Conservation (phyloP, 1,284 basidiomycete species). For the Heterobasidion parviporum region DNA sequence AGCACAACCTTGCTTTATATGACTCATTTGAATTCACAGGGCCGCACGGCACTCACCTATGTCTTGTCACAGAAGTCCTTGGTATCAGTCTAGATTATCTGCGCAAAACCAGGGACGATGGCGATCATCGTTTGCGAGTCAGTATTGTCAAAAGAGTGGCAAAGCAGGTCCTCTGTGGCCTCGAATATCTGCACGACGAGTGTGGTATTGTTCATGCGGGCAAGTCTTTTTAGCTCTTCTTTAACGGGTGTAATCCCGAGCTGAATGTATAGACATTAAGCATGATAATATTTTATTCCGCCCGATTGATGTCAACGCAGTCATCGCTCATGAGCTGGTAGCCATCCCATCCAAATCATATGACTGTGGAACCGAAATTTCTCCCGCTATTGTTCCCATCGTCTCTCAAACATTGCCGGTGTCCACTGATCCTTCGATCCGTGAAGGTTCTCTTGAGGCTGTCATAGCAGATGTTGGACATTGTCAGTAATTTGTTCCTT, state of each 20-base stretch:
- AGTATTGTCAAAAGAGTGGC: constrained; percentile 36
- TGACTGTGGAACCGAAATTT: constrained; percentile 5
- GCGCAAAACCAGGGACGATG: constrained; percentile 18
- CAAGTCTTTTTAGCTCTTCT: constrained; percentile 5
- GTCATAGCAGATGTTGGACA: neutral
- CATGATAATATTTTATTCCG: neutral
- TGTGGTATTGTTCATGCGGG: constrained; percentile 30
- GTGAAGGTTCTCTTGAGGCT: neutral
- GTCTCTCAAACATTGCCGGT: constrained; percentile 7
- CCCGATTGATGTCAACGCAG: neutral
- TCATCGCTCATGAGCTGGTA: constrained; percentile 4
- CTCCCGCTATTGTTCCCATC: constrained; percentile 5
- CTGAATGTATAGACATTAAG: neutral
- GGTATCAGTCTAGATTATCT: constrained; percentile 29
- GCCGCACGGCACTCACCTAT: constrained; percentile 29
- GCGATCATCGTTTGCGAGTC: constrained; percentile 14
- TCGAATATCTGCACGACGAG: constrained; percentile 39
- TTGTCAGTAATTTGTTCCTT: neutral
- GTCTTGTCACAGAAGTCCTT: constrained; percentile 41
- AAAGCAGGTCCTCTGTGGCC: constrained; percentile 36
- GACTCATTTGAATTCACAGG: constrained; percentile 9
- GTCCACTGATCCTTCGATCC: neutral
- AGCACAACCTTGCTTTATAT: neutral
- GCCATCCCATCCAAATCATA: constrained; percentile 8
- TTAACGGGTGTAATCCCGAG: neutral